Evolutionary conservation across 2,329 filamentous ascomycete species (phyloP), one percentile per base, ranked within the genome.

Genomic region (Sporothrix pallida): DNA sequence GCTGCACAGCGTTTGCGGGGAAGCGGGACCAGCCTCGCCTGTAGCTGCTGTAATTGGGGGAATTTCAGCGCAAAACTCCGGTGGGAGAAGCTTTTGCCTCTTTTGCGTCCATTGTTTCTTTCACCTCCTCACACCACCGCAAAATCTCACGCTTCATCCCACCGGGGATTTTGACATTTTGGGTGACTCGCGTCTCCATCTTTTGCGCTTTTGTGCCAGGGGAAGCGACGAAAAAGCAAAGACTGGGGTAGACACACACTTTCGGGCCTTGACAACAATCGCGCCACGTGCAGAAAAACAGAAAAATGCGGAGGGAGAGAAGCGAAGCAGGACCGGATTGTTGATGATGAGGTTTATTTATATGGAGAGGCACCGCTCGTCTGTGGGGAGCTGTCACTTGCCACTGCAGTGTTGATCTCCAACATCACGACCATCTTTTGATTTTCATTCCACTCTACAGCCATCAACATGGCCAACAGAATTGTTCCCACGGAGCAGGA

Each of bases 321-420:
- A 23, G 52, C 52, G 52, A 56, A 56, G 52, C 52, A 56, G 12
- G 52, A 26, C 9, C n/a, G 23, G 52, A 23, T 7, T 15, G 44
- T 26, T n/a, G 37, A 13, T 9, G n/a, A 46, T 46, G 42, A 46
- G 7, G 60, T 63, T 67, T 63, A 67, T 67, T 67, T 67, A 67
- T 67, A 67, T 67, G n/a, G 42, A 46, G 62, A 26, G 37, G 26
- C 17, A 26, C 26, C 26, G 56, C 56, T 37, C 56, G 17, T 60
- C 37, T 20, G 60, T 44, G 37, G 37, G 17, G 60, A 37, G 31
- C 31, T 37, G 31, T 37, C 31, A 37, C 31, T 37, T 37, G 31
- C 7, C 31, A 37, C 31, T 37, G 31, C 31, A 26, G 23, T 37
- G 31, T 37, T 37, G 31, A 37, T 37, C 31, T 37, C 31, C 50